Base-by-base conservation (phyloP, 2,329 filamentous ascomycete genomes). In the Cyphellophora attinorum region DNA sequence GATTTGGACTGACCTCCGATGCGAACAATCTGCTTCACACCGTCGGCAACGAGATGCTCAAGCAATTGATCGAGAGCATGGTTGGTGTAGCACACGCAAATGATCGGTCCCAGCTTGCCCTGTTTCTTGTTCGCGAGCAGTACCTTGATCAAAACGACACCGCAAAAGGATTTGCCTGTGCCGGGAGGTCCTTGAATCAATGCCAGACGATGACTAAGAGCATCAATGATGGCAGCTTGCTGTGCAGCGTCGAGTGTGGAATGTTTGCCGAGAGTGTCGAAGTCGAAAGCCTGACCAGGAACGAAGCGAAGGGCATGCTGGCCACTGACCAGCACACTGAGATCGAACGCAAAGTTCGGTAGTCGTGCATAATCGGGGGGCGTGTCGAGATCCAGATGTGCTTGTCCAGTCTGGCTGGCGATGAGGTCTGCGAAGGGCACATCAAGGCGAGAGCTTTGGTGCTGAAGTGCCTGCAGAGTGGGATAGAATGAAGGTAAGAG, bases 1-100 rank as follows among this genome's bases (percentile, higher is more conserved):
- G 72, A 76, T 38, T 75, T 73, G 2, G 67, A 75, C 11, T 65
- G 64, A 1, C 64, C 66, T 0, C 79, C 79, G 4, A 84, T 71
- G 0, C 79, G 73, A 16, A 82, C 65, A 16, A 83, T 62, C 5
- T 71, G 59, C 0, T 53, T 44, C 3, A 55, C 48, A 6, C 48
- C 29, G 14, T 47, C 44, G n/a, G 55, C 37, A 29, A 75, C 35
- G 0, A 82, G 51, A 39, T 79, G 69, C 42, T 80, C 70, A 0
- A 84, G 59, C 1, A 82, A 61, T 44, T 74, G 68, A 28, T 74
- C 70, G 0, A 73, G 52, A 0, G 69, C 68, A 47, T 73, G 67
- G 38, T 72, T 72, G 1, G 67, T 70, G 39, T 67, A 69, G 40
- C 60, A 67, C 0, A 67, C 60, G 33, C 56, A 59, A 4, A 73